phyloP scores from a whole-genome alignment of 305 asterid genomes.

The Solanum chacoense region DNA sequence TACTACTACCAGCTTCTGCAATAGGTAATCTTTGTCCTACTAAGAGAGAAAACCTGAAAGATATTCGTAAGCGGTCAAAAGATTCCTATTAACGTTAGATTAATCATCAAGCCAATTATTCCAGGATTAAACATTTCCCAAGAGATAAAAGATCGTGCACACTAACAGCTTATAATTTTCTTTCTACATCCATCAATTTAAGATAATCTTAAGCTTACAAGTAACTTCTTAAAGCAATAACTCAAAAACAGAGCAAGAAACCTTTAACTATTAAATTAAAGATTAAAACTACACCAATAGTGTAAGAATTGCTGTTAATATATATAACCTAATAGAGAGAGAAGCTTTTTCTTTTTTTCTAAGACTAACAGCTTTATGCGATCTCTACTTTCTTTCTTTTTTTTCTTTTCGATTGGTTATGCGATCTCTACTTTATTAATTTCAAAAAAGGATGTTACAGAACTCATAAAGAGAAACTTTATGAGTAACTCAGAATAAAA shows the following conservation, averaged over 20 bases:
- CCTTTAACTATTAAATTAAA: not conserved
- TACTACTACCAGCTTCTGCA: not conserved
- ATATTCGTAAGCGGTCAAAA: not conserved
- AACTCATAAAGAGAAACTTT: not conserved
- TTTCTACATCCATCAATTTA: not conserved
- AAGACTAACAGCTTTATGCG: not conserved
- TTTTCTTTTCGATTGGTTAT: not conserved
- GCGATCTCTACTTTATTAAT: not conserved
- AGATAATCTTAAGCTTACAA: not conserved
- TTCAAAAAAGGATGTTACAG: not conserved
- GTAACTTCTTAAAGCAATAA: not conserved
- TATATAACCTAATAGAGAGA: not conserved
- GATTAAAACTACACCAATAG: not conserved
- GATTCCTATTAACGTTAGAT: not conserved
- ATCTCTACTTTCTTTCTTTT: not conserved
- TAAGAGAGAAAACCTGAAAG: not conserved
- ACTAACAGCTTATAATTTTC: not conserved
- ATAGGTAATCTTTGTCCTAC: not conserved
- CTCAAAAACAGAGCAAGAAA: not conserved
- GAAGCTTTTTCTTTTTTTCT: not conserved
- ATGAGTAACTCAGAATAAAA: not conserved
- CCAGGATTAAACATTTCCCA: not conserved
- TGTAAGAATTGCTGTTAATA: not conserved
- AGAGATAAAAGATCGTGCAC: not conserved
- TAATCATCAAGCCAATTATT: not conserved